Base-by-base conservation (phyloP, 352 stramenopile genomes). In the Phytopythium vexans region DNA sequence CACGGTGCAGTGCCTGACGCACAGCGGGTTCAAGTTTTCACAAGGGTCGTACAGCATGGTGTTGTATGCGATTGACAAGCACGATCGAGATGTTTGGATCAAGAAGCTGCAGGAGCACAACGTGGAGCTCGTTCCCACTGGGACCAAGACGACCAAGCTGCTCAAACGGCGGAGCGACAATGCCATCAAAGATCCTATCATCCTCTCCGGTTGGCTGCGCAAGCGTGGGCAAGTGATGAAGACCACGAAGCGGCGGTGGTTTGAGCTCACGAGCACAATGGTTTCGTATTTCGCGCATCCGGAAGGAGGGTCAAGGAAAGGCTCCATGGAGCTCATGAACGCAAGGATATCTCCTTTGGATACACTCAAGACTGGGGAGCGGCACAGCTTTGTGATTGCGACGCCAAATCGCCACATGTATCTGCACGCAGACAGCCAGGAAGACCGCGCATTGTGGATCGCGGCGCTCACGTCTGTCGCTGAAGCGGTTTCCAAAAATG, bases 201-300 rank as follows among this genome's bases (percentile, higher is more conserved):
- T 95, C 37, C 88, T 88, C 55, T 89, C 82, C 0, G 85, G 85
- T 8, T 95, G 85, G 85, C 62, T 95, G 33, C 75, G 79, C 8
- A 95, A 95, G 60, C 82, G 84, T 46, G 85, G 85, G 7, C 82
- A 89, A 41, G 74, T 95, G 60, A 72, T 95, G 33, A 89, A 92
- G 62, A 89, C 76, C 33, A 89, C 80, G n/a, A 93, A 95, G 70
- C 79, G 85, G 6, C 71, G 85, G 8, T 95, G 82, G 82, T 95
- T 95, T 42, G 82, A 92, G 58, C 77, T 95, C 9, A 80, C 81
- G 1, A 76, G 54, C 52, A 68, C 66, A 0, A 88, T 69, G 42
- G 74, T 95, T 38, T 71, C 77, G 58, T 95, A 95, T 59, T 93
- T 74, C 53, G 72, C 79, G 49, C 78, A 92, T 54, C 85, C 85